phyloP scores from a whole-genome alignment of 176 grass and related monocot genomes.

The Areca catechu region DNA sequence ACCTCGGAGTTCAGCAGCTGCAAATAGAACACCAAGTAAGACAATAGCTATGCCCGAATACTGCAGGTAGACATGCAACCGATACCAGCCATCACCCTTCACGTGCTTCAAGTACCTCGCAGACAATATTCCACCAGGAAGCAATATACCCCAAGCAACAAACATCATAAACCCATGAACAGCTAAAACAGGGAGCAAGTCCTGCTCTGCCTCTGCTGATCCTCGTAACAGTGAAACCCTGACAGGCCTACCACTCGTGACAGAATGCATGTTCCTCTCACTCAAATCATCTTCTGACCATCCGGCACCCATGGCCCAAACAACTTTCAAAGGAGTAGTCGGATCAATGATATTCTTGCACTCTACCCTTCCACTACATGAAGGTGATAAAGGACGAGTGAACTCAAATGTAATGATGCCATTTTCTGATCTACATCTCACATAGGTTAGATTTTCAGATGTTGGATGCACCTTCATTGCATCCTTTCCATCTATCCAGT shows the following conservation, averaged over 20 bases:
- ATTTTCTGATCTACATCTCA: constrained; percentile 48
- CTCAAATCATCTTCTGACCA: constrained; percentile 48
- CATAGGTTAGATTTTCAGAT: constrained; percentile 59
- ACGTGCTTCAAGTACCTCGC: constrained; percentile 75
- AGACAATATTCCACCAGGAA: constrained; percentile 56
- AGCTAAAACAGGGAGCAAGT: constrained; percentile 58
- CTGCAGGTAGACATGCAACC: constrained; percentile 69
- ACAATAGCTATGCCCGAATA: constrained; percentile 60
- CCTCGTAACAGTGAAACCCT: constrained; percentile 42
- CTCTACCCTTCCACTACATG: constrained; percentile 55
- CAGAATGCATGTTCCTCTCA: constrained; percentile 67
- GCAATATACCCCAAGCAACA: constrained; percentile 65
- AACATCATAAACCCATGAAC: constrained; percentile 99
- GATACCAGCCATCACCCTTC: constrained; percentile 62
- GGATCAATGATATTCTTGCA: constrained; percentile 74
- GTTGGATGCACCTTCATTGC: constrained; percentile 50
- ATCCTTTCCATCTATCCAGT: constrained; percentile 66
- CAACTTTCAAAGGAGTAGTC: constrained; percentile 64
- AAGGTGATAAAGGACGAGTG: constrained; percentile 44
- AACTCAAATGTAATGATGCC: constrained; percentile 69
- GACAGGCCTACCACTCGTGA: constrained; percentile 61
- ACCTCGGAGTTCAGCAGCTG: constrained; percentile 64
- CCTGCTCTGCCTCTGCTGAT: constrained; percentile 62
- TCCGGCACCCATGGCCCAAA: constrained; percentile 74
- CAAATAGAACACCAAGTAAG: constrained; percentile 69